These are phyloP conservation scores for Aureobasidium leucospermi DNA, from an alignment of 2,329 filamentous ascomycete genomes.

Conservation along the genomic window DNA sequence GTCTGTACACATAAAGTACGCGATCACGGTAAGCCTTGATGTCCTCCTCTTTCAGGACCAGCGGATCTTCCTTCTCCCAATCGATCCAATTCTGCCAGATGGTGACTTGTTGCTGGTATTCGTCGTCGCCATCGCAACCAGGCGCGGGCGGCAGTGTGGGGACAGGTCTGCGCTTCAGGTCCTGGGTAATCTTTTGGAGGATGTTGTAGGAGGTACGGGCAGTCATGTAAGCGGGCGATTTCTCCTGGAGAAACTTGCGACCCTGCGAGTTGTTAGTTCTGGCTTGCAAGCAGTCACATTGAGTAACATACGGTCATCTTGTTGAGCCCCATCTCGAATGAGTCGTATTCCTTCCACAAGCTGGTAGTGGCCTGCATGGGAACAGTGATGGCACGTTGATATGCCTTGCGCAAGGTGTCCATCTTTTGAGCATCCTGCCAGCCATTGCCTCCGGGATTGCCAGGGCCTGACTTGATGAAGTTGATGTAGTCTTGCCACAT, in stretches of 20 bases:
- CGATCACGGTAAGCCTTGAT: slow-evolving; percentile 65
- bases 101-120: slow-evolving; percentile 76
- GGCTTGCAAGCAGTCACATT: background rate
- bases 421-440: slow-evolving; percentile 99
- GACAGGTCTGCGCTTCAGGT: slow-evolving; percentile 67
- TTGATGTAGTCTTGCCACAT: slow-evolving; percentile 95
- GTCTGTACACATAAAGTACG: slow-evolving; percentile 84
- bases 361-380: slow-evolving; percentile 76
- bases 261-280: slow-evolving; percentile 48
- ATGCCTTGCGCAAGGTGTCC: slow-evolving; percentile 85
- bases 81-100: slow-evolving; percentile 91
- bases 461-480: slow-evolving; percentile 83
- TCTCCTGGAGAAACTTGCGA: slow-evolving; percentile 89
- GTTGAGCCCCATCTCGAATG: slow-evolving; percentile 89
- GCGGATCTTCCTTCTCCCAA: slow-evolving; percentile 90
- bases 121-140: slow-evolving; percentile 79
- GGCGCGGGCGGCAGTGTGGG: slow-evolving; percentile 74
- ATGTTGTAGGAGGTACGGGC: slow-evolving; percentile 85
- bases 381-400: slow-evolving; percentile 80
- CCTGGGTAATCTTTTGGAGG: slow-evolving; percentile 78
- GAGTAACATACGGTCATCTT: slow-evolving; percentile 66
- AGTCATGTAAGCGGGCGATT: slow-evolving; percentile 90
- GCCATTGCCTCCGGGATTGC: slow-evolving; percentile 66
- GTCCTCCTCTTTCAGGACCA: slow-evolving; percentile 81
- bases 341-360: slow-evolving; percentile 96